Evolutionary conservation across 139 green algal species (phyloP), one percentile per base, ranked within the genome.

Genomic region (Chlamydomonas sp.): DNA sequence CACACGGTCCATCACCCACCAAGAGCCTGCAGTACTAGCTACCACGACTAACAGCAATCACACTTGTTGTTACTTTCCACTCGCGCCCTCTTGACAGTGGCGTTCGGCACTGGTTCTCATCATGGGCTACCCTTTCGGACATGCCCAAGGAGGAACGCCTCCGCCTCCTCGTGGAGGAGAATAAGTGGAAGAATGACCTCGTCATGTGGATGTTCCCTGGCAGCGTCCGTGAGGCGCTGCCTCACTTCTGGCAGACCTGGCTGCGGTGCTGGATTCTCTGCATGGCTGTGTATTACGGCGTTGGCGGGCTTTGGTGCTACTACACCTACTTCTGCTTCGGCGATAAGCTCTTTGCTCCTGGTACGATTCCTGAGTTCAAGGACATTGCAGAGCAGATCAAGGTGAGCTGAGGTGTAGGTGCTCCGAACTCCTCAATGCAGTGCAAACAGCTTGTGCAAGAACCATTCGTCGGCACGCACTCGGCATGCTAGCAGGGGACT

Each of bases 131-230:
- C 1, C 60, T 89, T 66, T 84, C 76, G 0, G 66, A 83, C 57
- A 94, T 91, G 86, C 85, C 86, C 8, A 71, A 87, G 80, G 84
- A 79, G 17, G 83, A 92, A 67, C 89, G 88, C 1, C 72, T 93
- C 3, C 80, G 88, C 4, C 85, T 96, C 5, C 66, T 97, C 1
- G n/a, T 69, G 5, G 93, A 93, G 83, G 96, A 98, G 85, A 94
- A 96, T 85, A 90, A 92, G 57, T 98, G 96, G 96, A 98, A 98
- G 89, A 98, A 97, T 88, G 66, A 84, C 60, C 88, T 98, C 49
- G 91, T 95, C 31, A 88, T 96, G 72, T 93, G 91, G 85, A 87
- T 91, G 71, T 80, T 95, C 6, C 87, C 91, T 5, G 61, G 88
- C 4, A 59, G 79, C 60, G 31, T 89, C 1, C 83, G 80, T 12